Base-by-base conservation (phyloP, 345 rosid species). In the Cardamine occulta region DNA sequence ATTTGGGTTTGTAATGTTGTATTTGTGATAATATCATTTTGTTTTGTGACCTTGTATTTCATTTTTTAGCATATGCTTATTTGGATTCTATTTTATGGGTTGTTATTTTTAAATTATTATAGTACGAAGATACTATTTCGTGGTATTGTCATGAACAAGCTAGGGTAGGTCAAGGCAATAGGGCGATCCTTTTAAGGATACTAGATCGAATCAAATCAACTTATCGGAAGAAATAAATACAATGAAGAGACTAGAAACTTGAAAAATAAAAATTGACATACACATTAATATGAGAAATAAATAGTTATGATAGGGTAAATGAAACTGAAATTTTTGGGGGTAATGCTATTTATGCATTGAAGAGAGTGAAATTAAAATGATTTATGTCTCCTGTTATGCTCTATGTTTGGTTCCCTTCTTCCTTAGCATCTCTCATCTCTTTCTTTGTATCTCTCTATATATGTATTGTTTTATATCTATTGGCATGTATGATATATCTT, bases 381-480 rank as follows among this genome's bases (percentile, higher is more conserved):
- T 70, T 75, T 90, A 3, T 63, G 96, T 94, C 96, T 85, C 89
- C 91, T 82, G 66, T 80, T 73, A 47, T 87, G 93, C 86, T 84
- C 77, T 80, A 82, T 82, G 74, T 37, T 62, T 82, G 89, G 92
- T 91, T 88, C 83, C 98, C 91, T 87, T 87, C 83, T 74, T 80
- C 79, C 88, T 85, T 42, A 61, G 74, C 81, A 78, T 78, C 69
- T 65, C 48, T 58, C 55, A 34, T 63, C 14, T 48, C 18, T 70
- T 31, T 69, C 31, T 60, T 21, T 32, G 0, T 59, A 15, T 39
- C 61, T 67, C 57, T 48, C 64, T 70, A 47, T 56, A 65, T 64
- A 35, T 48, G 23, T 39, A 69, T 12, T 35, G 32, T 18, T 39
- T 67, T 10, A 75, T 40, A 51, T 51, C 3, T 39, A 6, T 67